Evolutionary conservation across 805 yeast genomes (phyloP), one percentile per base, ranked within the genome.

Genomic region (Debaryomyces prosopidis): DNA sequence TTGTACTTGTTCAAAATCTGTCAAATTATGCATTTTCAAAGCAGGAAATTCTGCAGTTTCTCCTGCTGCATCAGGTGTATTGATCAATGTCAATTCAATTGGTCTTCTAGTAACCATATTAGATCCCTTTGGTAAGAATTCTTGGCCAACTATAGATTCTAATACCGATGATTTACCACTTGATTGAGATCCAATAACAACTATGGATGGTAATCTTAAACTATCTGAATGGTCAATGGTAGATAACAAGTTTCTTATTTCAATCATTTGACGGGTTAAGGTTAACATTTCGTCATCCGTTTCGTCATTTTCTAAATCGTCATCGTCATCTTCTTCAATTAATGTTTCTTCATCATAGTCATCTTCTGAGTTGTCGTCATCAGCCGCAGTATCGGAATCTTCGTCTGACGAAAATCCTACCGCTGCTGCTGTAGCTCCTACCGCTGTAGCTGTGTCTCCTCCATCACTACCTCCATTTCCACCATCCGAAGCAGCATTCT

Each of bases 81-180:
- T 91, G 7, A 94, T 85, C 40, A 94, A 73, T 0, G 99, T 95
- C 52, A 94, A 75, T 68, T 94, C 99, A 39, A 94, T 92, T 1
- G 99, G 99, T 56, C 99, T 79, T 64, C 98, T 81, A 0, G 99
- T 94, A 28, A 95, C 99, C 99, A 94, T 95, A 62, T 95, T 94
- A 35, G 89, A 81, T 27, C 99, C 99, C 65, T 94, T 94, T 30
- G 99, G 99, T 46, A 94, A 71, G 55, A 94, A 94, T 62, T 94
- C 97, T 55, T 88, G 96, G n/a, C 99, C 99, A 4, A 94, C 99
- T 46, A 94, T 87, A 5, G 97, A 81, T 64, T 94, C 99, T 39
- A 94, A 75, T 1, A 94, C 99, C 1, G 98, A 92, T 0, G 97
- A 89, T 65, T 94, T 94, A 37, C 99, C 99, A 36, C 96, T 88